Evolutionary conservation across 305 asterid species (phyloP).

Genomic region (Fraxinus baroniana): DNA sequence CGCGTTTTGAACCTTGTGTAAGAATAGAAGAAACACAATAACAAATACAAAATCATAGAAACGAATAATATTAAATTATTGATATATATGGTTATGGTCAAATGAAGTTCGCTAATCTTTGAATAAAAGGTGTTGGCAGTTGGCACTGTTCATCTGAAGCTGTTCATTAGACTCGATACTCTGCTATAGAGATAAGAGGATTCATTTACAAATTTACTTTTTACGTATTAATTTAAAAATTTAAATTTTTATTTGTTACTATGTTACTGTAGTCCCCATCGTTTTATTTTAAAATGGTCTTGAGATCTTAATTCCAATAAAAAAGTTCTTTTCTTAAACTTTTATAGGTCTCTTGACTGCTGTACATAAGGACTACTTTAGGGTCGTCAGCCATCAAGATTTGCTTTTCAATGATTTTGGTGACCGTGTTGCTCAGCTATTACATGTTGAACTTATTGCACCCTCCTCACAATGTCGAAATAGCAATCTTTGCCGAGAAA

Average conservation of each 20-base stretch:
- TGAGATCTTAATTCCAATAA: neutral
- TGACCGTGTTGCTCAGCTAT: slow-evolving; percentile 92
- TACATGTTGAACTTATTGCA: slow-evolving; percentile 72
- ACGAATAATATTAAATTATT: neutral
- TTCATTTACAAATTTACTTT: neutral
- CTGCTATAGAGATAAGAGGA: neutral
- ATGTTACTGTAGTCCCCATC: neutral
- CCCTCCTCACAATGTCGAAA: slow-evolving; percentile 52
- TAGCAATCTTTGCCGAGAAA: slow-evolving; percentile 63
- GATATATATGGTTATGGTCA: neutral
- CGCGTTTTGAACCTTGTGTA: slow-evolving; percentile 12
- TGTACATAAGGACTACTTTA: slow-evolving; percentile 78
- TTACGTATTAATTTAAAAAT: neutral
- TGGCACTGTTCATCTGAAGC: neutral
- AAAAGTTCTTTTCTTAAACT: neutral
- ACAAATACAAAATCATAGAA: neutral
- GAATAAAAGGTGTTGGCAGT: neutral
- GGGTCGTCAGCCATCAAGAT: slow-evolving; percentile 62
- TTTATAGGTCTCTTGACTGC: slow-evolving; percentile 82
- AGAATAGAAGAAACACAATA: slow-evolving; percentile 13
- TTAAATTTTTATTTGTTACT: neutral
- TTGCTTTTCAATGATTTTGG: slow-evolving; percentile 96
- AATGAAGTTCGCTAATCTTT: neutral
- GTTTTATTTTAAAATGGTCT: neutral
- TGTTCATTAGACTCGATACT: neutral